A percentile compares a stretch with the other conserved stretches of the same genome.
Evolutionary conservation across 495 filamentous ascomycete species (phyloP).

Genomic region (Lasiosphaeria hispida): DNA sequence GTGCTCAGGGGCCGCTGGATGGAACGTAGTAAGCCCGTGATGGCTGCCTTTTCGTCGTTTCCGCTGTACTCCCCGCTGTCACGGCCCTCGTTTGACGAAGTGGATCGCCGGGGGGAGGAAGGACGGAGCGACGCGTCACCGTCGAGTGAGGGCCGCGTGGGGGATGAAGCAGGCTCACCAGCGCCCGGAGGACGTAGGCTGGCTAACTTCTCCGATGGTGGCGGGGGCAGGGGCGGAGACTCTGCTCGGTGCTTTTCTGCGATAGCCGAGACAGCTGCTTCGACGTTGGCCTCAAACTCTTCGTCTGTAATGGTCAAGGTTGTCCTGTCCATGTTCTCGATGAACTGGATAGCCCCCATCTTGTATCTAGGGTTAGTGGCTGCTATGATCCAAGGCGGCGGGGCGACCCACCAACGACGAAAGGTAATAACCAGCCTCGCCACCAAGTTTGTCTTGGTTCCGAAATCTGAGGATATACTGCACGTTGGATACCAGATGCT

Average conservation of each 20-base stretch:
- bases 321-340: constrained; percentile 93
- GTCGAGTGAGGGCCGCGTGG: constrained; percentile 43
- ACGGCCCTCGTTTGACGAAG: constrained; percentile 42
- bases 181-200: constrained; percentile 41
- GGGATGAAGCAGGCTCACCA: constrained; percentile 25
- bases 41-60: constrained; percentile 72
- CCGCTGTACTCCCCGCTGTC: constrained; percentile 33
- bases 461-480: constrained; percentile 97
- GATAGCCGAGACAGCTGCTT: constrained; percentile 93
- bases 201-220: constrained; percentile 61
- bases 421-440: constrained; percentile 96
- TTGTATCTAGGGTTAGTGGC: constrained; percentile 41
- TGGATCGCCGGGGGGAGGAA: constrained; percentile 38
- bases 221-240: constrained; percentile 41
- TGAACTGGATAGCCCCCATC: constrained; percentile 96
- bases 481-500: constrained; percentile 93
- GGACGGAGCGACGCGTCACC: constrained; percentile 38
- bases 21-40: constrained; percentile 80
- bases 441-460: constrained; percentile 93
- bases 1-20: constrained; percentile 90
- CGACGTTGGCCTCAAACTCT: constrained; percentile 93
- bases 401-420: constrained; percentile 74
- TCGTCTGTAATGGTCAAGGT: constrained; percentile 89
- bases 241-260: constrained; percentile 75
- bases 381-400: neutral